Conservation (phyloP, 140 eudicot genomes). For the Stevia rebaudiana region DNA sequence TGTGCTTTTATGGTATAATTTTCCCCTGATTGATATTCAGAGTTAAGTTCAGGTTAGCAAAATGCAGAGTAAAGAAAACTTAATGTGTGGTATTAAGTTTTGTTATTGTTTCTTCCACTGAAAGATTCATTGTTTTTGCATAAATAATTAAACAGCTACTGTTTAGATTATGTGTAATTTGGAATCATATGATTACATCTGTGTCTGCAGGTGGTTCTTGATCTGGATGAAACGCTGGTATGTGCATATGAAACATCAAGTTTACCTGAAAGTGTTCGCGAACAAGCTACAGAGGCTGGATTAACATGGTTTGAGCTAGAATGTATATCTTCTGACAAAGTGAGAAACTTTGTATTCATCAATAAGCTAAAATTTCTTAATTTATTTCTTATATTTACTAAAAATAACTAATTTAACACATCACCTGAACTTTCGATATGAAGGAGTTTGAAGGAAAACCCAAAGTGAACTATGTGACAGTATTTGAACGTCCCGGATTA, state of each 20-base stretch:
- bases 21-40: background rate
- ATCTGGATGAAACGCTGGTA: conserved; percentile 89
- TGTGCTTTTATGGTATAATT: conserved; percentile 10
- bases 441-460: conserved; percentile 90
- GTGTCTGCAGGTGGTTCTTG: conserved; percentile 91
- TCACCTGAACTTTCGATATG: conserved; percentile 20
- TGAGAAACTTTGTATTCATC: conserved; percentile 8
- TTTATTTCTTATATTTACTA: background rate
- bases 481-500: conserved; percentile 97
- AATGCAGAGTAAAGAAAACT: conserved; percentile 4
- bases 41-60: conserved; percentile 13
- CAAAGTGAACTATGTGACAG: conserved; percentile 88
- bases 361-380: background rate
- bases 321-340: conserved; percentile 89
- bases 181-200: conserved; percentile 6
- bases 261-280: conserved; percentile 67
- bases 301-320: conserved; percentile 94
- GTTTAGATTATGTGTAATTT: background rate
- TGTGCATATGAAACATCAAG: conserved; percentile 96
- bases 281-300: conserved; percentile 93
- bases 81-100: conserved; percentile 14
- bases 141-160: background rate
- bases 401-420: conserved; percentile 10
- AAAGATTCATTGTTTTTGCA: conserved; percentile 19
- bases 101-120: conserved; percentile 17